phyloP scores from a whole-genome alignment of 371 early-diverging fungal species.

The Basidiobolus meristosporus region DNA sequence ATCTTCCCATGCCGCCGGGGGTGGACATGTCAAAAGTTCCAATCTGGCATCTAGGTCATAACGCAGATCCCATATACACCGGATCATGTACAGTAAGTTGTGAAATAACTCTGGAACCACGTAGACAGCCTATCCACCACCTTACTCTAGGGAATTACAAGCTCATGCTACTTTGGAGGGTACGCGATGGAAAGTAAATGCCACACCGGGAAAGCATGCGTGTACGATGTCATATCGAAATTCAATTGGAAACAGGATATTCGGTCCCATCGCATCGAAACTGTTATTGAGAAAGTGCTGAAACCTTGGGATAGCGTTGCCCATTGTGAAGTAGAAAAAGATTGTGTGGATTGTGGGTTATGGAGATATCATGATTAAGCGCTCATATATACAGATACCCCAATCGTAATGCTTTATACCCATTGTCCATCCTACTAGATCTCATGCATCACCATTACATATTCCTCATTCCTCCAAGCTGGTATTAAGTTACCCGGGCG shows the following conservation, averaged over 20 bases:
- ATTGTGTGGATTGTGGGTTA: background rate
- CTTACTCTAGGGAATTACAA: background rate
- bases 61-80: conserved; percentile 81
- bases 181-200: background rate
- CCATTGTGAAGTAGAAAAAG: background rate
- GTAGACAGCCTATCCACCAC: background rate
- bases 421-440: too few relatives aligned
- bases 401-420: too few relatives aligned
- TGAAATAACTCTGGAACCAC: background rate
- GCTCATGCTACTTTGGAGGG: background rate
- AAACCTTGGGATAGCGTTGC: background rate
- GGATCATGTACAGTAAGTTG: conserved; percentile 60
- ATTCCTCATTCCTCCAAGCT: too few relatives aligned
- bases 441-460: too few relatives aligned
- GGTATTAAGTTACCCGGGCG: too few relatives aligned
- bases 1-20: conserved; percentile 39
- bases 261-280: background rate
- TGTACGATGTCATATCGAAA: background rate
- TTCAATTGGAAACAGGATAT: background rate
- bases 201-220: background rate
- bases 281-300: background rate
- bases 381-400: too few relatives aligned
- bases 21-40: conserved; percentile 30
- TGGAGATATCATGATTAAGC: too few relatives aligned
- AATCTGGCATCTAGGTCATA: conserved; percentile 85